Base-by-base conservation (phyloP, 1,284 basidiomycete species). In the Puccinia hordei region DNA sequence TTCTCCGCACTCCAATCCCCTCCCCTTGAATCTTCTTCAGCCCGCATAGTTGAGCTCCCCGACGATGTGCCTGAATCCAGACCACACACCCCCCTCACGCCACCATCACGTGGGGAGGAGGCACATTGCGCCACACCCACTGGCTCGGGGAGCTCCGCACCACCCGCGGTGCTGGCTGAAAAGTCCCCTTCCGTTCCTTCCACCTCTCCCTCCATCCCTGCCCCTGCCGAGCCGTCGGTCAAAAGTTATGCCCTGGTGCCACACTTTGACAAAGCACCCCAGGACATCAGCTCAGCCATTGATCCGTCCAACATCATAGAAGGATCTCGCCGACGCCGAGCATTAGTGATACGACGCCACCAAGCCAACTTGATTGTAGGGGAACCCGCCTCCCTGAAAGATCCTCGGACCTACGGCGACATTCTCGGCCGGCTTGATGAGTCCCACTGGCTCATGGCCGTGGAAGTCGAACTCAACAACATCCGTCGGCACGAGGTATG, bases 391-490 rank as follows among this genome's bases (percentile, higher is more conserved):
- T 57, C 55, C 1, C n/a, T 27, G 1, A 24, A 57, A 9, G 55
- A 57, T 30, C 55, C 55, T 3, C 24, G 27, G 13, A 57, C 55
- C 0, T 57, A 27, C 6, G 55, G 24, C 9, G 1, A 57, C 0
- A 33, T 33, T 12, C 17, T 72, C 0, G n/a, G 44, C 0, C 19
- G 44, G 0, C 3, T 53, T 1, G 35, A 44, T 22, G 9, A 33
- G 8, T 6, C 27, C 2, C 0, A 44, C 5, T 72, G 69, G 69
- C 10, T 51, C 2, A 53, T 33, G 30, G 69, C 69, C 2, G 51
- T 72, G 0, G 30, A 72, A 9, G 51, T 53, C 8, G 46, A 72
- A 30, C 46, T 72, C 27, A 30, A 72, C 44, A 72, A 72, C 44
- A 72, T 72, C 9, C 10, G n/a, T 2, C 1, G 69, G 19, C 69